A percentile compares a stretch with the other conserved stretches of the same genome.
Conservation (phyloP, 179 eudicot species). For the Beta lomatogona region DNA sequence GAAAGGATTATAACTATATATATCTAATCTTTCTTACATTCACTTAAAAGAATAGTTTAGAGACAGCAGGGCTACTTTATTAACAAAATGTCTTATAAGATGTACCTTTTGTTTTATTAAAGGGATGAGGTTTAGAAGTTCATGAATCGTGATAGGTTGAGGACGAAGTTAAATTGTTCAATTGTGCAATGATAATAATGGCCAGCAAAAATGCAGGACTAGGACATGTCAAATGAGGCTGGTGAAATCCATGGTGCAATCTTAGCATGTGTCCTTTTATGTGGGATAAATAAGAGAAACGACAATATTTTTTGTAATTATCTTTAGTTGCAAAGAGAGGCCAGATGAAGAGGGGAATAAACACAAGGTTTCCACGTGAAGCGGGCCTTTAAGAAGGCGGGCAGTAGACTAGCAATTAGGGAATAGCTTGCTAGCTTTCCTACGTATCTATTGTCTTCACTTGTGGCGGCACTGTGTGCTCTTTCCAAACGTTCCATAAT, state of each 20-base stretch:
- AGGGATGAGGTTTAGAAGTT: background rate
- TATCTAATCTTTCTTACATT: background rate
- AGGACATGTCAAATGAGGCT: conserved; percentile 38
- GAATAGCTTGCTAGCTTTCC: background rate
- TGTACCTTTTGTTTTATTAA: background rate
- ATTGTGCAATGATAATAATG: conserved; percentile 20
- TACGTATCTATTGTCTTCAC: conserved; percentile 19
- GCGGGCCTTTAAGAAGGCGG: conserved; percentile 26
- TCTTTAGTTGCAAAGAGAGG: conserved; percentile 5
- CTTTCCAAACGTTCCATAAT: conserved; percentile 13
- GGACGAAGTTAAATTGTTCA: background rate
- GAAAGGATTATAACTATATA: too few species aligned
- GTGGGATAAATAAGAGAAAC: conserved; percentile 10
- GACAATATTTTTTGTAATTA: conserved; percentile 27
- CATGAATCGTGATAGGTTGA: background rate
- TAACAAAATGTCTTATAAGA: background rate
- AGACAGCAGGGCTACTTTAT: background rate
- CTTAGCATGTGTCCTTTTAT: conserved; percentile 33
- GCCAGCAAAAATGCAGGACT: conserved; percentile 20
- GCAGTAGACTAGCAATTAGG: background rate
- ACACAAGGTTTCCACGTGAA: conserved; percentile 37
- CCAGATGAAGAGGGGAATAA: conserved; percentile 19
- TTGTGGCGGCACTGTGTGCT: conserved; percentile 14
- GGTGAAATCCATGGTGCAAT: conserved; percentile 40
- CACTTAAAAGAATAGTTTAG: background rate